Conservation (phyloP, 2,329 filamentous ascomycete species). For the Chaetomium strumarium region DNA sequence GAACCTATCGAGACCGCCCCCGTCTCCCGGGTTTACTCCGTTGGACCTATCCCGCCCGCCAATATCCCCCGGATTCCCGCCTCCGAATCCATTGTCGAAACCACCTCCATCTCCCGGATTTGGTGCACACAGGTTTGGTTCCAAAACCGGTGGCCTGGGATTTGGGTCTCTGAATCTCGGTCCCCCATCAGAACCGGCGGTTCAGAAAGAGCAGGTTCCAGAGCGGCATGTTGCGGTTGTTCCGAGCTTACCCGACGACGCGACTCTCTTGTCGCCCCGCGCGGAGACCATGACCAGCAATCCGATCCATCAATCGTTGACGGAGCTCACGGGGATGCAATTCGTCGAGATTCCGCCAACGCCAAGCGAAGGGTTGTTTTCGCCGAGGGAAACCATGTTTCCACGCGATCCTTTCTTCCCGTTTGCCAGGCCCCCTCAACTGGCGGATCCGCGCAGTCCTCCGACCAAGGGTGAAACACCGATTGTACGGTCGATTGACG, state of each 20-base stretch:
- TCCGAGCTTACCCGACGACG: conserved; percentile 38
- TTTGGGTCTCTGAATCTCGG: conserved; percentile 24
- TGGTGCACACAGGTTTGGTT: conserved; percentile 34
- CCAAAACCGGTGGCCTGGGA: conserved; percentile 24
- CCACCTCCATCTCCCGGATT: conserved; percentile 21
- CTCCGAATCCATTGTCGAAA: conserved; percentile 27
- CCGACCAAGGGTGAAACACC: conserved; percentile 68
- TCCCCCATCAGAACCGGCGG: conserved; percentile 9
- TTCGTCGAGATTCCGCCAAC: conserved; percentile 49
- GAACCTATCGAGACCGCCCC: conserved; percentile 6
- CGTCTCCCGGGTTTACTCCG: conserved; percentile 18
- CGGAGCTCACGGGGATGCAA: conserved; percentile 42
- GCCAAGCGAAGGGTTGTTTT: conserved; percentile 48
- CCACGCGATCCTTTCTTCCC: conserved; percentile 48
- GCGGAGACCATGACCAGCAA: conserved; percentile 68
- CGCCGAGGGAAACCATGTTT: conserved; percentile 46
- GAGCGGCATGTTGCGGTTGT: conserved; percentile 35
- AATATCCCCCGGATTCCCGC: conserved; percentile 25
- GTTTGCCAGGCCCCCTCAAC: conserved; percentile 46
- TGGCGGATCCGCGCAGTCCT: conserved; percentile 65
- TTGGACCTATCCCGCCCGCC: conserved; percentile 9
- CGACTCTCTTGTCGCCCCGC: conserved; percentile 63
- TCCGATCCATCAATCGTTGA: conserved; percentile 48
- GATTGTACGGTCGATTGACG: conserved; percentile 72
- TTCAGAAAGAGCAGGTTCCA: conserved; percentile 15